A percentile compares a stretch with the other conserved stretches of the same genome.
phyloP scores from a whole-genome alignment of 805 yeast genomes.

The Lipomyces lipofer region DNA sequence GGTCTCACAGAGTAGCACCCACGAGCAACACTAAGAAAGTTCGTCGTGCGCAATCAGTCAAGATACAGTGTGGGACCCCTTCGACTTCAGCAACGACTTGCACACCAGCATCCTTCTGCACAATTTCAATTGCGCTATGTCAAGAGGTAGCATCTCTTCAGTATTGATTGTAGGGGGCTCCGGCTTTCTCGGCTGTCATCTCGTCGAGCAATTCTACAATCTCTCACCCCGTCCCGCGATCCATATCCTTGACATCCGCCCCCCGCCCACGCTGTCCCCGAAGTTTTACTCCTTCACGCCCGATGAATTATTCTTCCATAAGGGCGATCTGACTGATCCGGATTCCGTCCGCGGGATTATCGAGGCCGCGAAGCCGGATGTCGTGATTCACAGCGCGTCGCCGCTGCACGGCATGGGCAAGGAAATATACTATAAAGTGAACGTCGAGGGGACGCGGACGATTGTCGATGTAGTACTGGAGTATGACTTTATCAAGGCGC shows the following conservation, averaged over 20 bases:
- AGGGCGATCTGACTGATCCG: slow-evolving; percentile 74
- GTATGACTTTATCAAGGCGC: slow-evolving; percentile 50
- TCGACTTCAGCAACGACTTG: too few species aligned
- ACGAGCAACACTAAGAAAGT: too few species aligned
- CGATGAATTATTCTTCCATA: slow-evolving; percentile 52
- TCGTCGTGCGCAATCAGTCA: too few species aligned
- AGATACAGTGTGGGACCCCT: too few species aligned
- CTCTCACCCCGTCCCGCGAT: slow-evolving; percentile 67
- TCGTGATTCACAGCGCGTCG: slow-evolving; percentile 92
- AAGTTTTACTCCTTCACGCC: slow-evolving; percentile 72
- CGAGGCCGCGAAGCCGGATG: slow-evolving; percentile 57
- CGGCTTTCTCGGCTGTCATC: slow-evolving; percentile 90
- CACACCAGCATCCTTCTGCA: too few species aligned
- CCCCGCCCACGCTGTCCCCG: slow-evolving; percentile 69
- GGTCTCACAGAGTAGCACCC: too few species aligned
- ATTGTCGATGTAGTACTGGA: slow-evolving; percentile 49
- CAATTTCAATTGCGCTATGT: too few species aligned
- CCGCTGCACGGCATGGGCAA: slow-evolving; percentile 90
- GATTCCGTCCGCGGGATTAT: slow-evolving; percentile 69
- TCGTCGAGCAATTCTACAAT: slow-evolving; percentile 79
- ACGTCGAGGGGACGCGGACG: slow-evolving; percentile 83
- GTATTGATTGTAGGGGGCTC: slow-evolving; percentile 93
- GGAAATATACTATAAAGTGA: slow-evolving; percentile 81
- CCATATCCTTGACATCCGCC: slow-evolving; percentile 84
- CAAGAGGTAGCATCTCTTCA: too few species aligned